Conservation (phyloP, 2,329 filamentous ascomycete genomes). For the Gliomastix tumulicola region DNA sequence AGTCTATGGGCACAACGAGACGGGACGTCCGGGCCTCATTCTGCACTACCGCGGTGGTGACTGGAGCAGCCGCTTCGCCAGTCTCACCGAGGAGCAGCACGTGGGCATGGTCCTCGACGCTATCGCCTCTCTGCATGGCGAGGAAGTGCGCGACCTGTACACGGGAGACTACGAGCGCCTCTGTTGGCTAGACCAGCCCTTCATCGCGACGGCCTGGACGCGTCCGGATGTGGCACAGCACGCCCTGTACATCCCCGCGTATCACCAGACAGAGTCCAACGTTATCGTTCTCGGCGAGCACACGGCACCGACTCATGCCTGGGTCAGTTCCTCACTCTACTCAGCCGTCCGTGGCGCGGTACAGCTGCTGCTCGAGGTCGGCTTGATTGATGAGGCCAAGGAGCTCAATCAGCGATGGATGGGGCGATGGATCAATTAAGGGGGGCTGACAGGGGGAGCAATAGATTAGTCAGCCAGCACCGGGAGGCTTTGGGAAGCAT, state of each 20-base stretch:
- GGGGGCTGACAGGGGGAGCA: too few relatives aligned
- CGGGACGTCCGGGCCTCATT: slow-evolving; percentile 20
- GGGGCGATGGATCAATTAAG: slow-evolving; percentile 13
- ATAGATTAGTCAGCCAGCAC: too few relatives aligned
- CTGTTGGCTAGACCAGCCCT: slow-evolving; percentile 58
- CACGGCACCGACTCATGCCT: slow-evolving; percentile 64
- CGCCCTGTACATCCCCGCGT: slow-evolving; percentile 62
- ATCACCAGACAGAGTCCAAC: slow-evolving; percentile 59
- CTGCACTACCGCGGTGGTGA: slow-evolving; percentile 20
- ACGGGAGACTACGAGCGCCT: slow-evolving; percentile 58
- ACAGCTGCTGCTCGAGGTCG: slow-evolving; percentile 48
- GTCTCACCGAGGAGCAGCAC: slow-evolving; percentile 12
- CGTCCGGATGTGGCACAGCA: slow-evolving; percentile 57
- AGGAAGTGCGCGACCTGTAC: slow-evolving; percentile 33
- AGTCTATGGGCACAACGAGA: slow-evolving; percentile 23
- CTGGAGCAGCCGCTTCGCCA: slow-evolving; percentile 20
- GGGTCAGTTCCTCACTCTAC: slow-evolving; percentile 62
- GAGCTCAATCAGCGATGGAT: slow-evolving; percentile 13
- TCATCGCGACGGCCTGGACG: slow-evolving; percentile 57
- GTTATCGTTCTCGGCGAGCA: slow-evolving; percentile 67
- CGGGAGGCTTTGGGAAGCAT: too few relatives aligned
- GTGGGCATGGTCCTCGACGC: slow-evolving; percentile 45
- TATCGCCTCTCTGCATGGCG: slow-evolving; percentile 14
- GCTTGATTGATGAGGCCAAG: slow-evolving; percentile 14
- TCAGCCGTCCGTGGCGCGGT: slow-evolving; percentile 58